A percentile compares a stretch with the other conserved stretches of the same genome.
Evolutionary conservation across 129 eudicot species (phyloP).

Genomic region (Ambrosia trifida): DNA sequence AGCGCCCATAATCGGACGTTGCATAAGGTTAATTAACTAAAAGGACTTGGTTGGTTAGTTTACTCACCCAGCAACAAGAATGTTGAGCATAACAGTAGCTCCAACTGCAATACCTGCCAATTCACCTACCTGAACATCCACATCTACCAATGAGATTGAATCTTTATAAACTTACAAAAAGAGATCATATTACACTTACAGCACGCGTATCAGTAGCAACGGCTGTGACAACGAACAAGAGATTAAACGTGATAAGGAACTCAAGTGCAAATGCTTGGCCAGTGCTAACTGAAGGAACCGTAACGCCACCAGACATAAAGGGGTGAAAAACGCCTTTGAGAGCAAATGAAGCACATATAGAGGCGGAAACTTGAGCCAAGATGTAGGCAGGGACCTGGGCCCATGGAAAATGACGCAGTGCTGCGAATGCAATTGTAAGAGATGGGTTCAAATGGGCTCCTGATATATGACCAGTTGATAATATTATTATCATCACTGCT

Average conservation of each 20-base stretch:
- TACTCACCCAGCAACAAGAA: conserved; percentile 87
- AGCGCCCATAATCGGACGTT: background rate
- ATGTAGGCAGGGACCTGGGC: conserved; percentile 78
- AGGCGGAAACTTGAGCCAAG: conserved; percentile 71
- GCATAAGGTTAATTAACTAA: background rate
- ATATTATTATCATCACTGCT: conserved; percentile 72
- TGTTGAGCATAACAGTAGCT: conserved; percentile 87
- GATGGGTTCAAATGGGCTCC: conserved; percentile 92
- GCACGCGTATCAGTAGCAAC: conserved; percentile 94
- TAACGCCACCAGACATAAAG: conserved; percentile 81
- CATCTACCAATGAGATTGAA: background rate
- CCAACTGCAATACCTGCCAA: conserved; percentile 91
- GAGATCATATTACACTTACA: conserved; percentile 31
- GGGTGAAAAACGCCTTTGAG: conserved; percentile 78
- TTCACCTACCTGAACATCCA: conserved; percentile 69
- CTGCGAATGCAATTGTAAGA: conserved; percentile 77
- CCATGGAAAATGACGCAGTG: conserved; percentile 87
- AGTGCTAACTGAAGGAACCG: conserved; percentile 63
- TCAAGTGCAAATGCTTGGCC: conserved; percentile 88
- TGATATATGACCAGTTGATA: conserved; percentile 85
- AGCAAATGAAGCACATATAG: conserved; percentile 79
- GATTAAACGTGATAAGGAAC: conserved; percentile 75
- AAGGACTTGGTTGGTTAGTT: background rate
- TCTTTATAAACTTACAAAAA: background rate
- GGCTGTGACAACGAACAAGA: conserved; percentile 81